Evolutionary conservation across 2,329 filamentous ascomycete species (phyloP).

Genomic region (Neopestalotiopsis sp.): DNA sequence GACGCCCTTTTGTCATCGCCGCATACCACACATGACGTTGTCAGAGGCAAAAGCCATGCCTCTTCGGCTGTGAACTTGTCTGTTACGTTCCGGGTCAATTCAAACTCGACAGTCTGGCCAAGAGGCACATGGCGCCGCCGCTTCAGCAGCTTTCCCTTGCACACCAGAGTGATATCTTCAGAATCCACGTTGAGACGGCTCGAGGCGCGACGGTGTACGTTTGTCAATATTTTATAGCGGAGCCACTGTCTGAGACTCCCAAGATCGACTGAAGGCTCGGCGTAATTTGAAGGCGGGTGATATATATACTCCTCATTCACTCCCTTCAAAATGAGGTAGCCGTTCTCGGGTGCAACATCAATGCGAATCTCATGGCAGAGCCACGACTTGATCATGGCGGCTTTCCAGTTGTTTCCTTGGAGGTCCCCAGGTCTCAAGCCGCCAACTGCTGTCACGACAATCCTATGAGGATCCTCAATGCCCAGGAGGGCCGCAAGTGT

Average conservation of each 20-base stretch:
- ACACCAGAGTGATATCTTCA: slow-evolving; percentile 27
- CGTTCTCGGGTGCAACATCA: slow-evolving; percentile 25
- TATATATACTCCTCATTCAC: slow-evolving; percentile 41
- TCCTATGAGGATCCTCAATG: slow-evolving; percentile 32
- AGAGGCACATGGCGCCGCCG: slow-evolving; percentile 26
- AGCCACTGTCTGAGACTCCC: slow-evolving; percentile 28
- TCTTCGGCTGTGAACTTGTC: slow-evolving; percentile 37
- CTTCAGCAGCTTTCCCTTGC: slow-evolving; percentile 23
- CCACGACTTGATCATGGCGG: slow-evolving; percentile 34
- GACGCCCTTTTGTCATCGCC: slow-evolving; percentile 40
- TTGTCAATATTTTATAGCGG: slow-evolving; percentile 22
- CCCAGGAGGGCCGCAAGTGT: slow-evolving; percentile 30
- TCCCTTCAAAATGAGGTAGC: slow-evolving; percentile 36
- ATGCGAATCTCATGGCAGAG: slow-evolving; percentile 39
- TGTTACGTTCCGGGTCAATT: slow-evolving; percentile 32
- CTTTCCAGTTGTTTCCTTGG: slow-evolving; percentile 40
- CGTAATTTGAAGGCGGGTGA: slow-evolving; percentile 27
- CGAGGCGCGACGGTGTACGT: slow-evolving; percentile 21
- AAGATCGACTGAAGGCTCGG: slow-evolving; percentile 22
- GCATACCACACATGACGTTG: slow-evolving; percentile 40
- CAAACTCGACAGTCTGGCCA: slow-evolving; percentile 37
- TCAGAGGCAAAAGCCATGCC: slow-evolving; percentile 37
- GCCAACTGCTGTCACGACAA: slow-evolving; percentile 36
- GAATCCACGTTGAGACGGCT: slow-evolving; percentile 21
- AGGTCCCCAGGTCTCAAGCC: slow-evolving; percentile 37